Base-by-base conservation (phyloP, 2,329 filamentous ascomycete species). In the Penicillium concentricum region DNA sequence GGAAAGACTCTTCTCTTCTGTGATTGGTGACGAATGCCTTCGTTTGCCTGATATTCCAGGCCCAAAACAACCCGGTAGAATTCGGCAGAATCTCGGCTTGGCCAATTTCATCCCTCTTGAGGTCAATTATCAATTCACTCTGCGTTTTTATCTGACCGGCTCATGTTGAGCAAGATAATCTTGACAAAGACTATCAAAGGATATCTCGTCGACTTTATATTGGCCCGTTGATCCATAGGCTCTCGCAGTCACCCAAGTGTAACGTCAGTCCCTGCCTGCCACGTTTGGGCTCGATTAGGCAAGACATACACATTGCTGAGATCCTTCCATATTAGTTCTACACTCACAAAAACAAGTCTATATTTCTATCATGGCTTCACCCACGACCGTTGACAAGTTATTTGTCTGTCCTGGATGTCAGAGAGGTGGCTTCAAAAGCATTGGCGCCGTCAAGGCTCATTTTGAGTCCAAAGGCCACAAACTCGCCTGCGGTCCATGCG, bases 361-460 rank as follows among this genome's bases (percentile, higher is more conserved):
- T 34, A 10, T 10, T 35, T 26, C 15, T 32, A 55, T 43, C 37
- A 54, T 54, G 52, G 20, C 26, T 24, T 43, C 38, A 18, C n/a
- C 26, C n/a, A 44, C 39, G 18, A 15, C 28, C 34, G 37, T n/a
- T 13, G 45, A 54, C n/a, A 54, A 51, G 22, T 43, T 20, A 28
- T 56, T 56, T 35, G 9, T 52, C 26, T 56, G 54, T n/a, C 54
- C 54, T 26, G 54, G 48, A 18, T 56, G 54, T 22, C 48, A 45
- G 15, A 46, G 18, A n/a, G 48, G 49, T 28, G 42, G 43, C 26
- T 56, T 52, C n/a, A 52, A 46, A 42, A 52, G 28, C 13, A 37
- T 52, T 7, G 16, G 20, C 20, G 54, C 48, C 8, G 54, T 56
- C 20, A 56, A 42, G 35, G 42, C 42, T 28, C 54, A 56, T 52